These are phyloP conservation scores for Syzygium aromaticum DNA, from an alignment of 345 rosid species.

Conservation along the genomic window DNA sequence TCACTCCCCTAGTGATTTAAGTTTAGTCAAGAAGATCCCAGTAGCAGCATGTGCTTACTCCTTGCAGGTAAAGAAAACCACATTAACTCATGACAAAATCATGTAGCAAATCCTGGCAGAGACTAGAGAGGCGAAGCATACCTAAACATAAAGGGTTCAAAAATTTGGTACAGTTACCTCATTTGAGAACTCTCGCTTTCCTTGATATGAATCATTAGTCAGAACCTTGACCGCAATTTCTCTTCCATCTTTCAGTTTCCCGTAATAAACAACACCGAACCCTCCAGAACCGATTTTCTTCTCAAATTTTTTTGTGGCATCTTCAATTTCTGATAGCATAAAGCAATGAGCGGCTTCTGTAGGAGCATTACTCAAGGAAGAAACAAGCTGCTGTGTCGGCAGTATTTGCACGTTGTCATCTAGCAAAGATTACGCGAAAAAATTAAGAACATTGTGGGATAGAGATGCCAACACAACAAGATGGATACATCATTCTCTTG, in stretches of 20 bases:
- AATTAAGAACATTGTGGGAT: background rate
- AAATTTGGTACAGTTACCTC: constrained; percentile 44
- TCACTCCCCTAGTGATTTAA: background rate
- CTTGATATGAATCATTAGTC: constrained; percentile 73
- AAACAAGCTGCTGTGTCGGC: constrained; percentile 40
- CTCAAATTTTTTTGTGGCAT: constrained; percentile 67
- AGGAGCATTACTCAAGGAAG: constrained; percentile 56
- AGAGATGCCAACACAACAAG: background rate
- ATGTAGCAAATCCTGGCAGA: background rate
- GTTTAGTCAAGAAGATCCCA: background rate
- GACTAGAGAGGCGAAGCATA: background rate
- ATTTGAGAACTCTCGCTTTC: constrained; percentile 86
- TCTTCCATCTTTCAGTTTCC: constrained; percentile 72
- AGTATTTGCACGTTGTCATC: constrained; percentile 32
- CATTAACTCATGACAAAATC: background rate
- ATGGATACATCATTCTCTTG: background rate
- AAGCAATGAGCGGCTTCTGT: constrained; percentile 84
- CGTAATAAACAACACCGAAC: constrained; percentile 89
- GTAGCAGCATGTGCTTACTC: background rate
- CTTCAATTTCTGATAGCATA: constrained; percentile 61
- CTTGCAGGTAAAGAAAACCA: background rate
- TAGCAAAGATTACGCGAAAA: constrained; percentile 15
- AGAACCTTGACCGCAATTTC: constrained; percentile 97
- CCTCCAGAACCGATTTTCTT: constrained; percentile 97
- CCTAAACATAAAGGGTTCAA: background rate